Evolutionary conservation across 2,329 filamentous ascomycete genomes (phyloP).

Genomic region (Cladorrhinum sp.): DNA sequence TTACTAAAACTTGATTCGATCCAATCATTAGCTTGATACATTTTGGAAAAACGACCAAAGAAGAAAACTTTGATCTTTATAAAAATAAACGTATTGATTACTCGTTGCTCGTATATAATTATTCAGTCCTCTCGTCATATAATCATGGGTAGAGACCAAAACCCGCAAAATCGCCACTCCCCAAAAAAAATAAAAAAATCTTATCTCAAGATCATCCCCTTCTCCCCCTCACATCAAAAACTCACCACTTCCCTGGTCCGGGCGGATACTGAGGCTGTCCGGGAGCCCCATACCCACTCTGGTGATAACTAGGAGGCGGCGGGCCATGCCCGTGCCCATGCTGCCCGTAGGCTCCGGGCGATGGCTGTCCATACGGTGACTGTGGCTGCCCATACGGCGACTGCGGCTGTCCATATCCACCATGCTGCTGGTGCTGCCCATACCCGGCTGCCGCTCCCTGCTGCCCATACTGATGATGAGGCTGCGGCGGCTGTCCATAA

Average conservation of each 20-base stretch:
- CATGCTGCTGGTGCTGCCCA: slow-evolving; percentile 15
- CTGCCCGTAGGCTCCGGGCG: neutral
- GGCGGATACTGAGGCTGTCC: neutral
- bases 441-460: neutral
- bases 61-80: no score
- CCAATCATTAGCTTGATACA: no score
- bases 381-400: neutral
- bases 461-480: neutral
- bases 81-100: no score
- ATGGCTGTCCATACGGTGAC: neutral
- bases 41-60: no score
- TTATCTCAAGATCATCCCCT: no score
- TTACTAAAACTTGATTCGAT: no score
- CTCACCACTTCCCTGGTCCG: neutral
- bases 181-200: no score
- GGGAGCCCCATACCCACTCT: neutral
- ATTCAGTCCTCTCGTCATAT: no score
- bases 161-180: no score
- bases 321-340: neutral
- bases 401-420: slow-evolving; percentile 4
- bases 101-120: no score
- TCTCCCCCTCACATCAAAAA: no score
- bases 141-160: no score
- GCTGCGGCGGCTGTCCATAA: slow-evolving; percentile 12
- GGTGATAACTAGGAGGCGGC: neutral